A percentile compares a stretch with the other conserved stretches of the same genome.
Evolutionary conservation across 2,329 filamentous ascomycete genomes (phyloP).

Genomic region (Trichoderma breve): DNA sequence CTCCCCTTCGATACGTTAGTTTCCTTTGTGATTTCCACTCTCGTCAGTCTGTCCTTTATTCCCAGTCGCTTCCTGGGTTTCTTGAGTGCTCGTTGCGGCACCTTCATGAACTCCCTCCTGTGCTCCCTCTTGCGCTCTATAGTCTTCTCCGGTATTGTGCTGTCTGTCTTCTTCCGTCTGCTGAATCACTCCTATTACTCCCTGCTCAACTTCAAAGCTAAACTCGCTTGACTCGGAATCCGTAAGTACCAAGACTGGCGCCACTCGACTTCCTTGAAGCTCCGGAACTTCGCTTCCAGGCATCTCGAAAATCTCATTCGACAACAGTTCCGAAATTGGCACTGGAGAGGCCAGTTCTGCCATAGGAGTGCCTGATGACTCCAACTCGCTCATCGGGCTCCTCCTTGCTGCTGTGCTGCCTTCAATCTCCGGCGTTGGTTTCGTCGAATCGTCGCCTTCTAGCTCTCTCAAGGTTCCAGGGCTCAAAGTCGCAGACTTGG

Average conservation of each 20-base stretch:
- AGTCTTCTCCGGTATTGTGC: not conserved
- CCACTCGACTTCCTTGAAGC: conserved; percentile 6
- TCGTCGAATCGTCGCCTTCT: conserved; percentile 2
- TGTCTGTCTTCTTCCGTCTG: not conserved
- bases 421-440: not conserved
- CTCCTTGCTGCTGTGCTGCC: conserved; percentile 6
- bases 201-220: not conserved
- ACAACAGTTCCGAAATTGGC: conserved; percentile 18
- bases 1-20: not conserved
- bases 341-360: not conserved
- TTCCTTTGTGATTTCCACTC: not conserved
- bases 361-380: not conserved
- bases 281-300: conserved; percentile 21
- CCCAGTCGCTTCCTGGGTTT: not conserved
- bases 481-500: not conserved
- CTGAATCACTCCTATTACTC: not conserved
- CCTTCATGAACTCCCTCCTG: not conserved
- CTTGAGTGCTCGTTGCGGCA: not conserved
- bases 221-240: conserved; percentile 12
- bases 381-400: conserved; percentile 11
- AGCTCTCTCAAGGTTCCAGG: not conserved
- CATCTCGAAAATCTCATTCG: conserved; percentile 20
- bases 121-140: not conserved
- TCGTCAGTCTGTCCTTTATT: not conserved
- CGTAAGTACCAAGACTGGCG: not conserved